Conservation (phyloP, 495 filamentous ascomycete species). For the Tetracladium marchalianum region DNA sequence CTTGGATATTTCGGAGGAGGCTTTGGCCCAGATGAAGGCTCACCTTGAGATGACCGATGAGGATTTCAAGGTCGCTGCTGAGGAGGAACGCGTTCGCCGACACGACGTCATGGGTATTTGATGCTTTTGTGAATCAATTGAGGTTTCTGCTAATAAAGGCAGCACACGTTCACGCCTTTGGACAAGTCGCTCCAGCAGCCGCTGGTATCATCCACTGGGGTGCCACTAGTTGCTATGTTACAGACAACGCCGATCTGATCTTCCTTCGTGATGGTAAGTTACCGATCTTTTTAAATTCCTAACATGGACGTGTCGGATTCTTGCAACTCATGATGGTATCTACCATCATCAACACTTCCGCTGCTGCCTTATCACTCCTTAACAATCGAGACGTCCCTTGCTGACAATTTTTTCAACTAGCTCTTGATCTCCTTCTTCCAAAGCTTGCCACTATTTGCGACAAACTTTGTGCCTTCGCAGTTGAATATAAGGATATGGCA, state of each 20-base stretch:
- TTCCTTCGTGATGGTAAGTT: constrained; percentile 52
- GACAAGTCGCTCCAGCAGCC: constrained; percentile 64
- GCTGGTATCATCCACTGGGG: constrained; percentile 81
- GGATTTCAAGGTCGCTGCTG: constrained; percentile 65
- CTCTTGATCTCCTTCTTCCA: constrained; percentile 64
- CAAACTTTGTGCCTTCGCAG: constrained; percentile 68
- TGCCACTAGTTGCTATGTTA: constrained; percentile 25
- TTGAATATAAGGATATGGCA: constrained; percentile 59
- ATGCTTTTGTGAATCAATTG: not conserved
- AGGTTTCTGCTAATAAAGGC: not conserved
- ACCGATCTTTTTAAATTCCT: not conserved
- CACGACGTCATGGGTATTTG: constrained; percentile 50
- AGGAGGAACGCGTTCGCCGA: constrained; percentile 43
- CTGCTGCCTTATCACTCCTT: constrained; percentile 16
- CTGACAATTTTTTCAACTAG: not conserved
- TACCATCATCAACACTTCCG: no score
- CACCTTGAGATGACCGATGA: constrained; percentile 66
- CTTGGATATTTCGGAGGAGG: constrained; percentile 55
- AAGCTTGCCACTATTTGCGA: constrained; percentile 80
- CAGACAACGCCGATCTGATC: constrained; percentile 82
- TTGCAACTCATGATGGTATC: not conserved
- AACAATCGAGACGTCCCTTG: not conserved
- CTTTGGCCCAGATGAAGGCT: constrained; percentile 62
- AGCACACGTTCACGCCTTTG: constrained; percentile 65
- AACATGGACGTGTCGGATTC: not conserved